Evolutionary conservation across 2,329 filamentous ascomycete species (phyloP), one percentile per base, ranked within the genome.

Genomic region (Fusarium clavum): DNA sequence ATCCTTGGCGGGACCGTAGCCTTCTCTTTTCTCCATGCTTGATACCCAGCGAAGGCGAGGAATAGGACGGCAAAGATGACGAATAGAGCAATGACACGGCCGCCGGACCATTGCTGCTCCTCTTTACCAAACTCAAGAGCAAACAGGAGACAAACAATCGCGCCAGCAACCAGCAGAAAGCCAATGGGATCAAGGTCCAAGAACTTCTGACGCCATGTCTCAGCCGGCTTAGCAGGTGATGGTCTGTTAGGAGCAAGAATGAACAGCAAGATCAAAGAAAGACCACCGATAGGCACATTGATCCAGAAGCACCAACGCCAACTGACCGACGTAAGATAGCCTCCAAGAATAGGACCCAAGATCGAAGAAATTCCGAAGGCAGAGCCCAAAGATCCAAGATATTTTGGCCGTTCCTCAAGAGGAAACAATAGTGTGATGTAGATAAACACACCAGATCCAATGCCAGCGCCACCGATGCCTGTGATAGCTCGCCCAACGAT

Each of bases 231-330:
- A 3, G 13, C 34, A 1, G 65, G 64, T 0, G 66, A 34, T 14
- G 65, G 66, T 16, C 52, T 48, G 1, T 64, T 53, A 0, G 66
- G 66, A 1, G 65, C 59, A 7, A 69, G 14, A 0, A 69, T 9
- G 4, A 34, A 49, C 1, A 69, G 8, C 5, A 69, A 47, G 1
- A 64, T 13, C 0, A 69, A 38, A 0, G 65, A 38, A n/a, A 69
- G 40, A 8, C 60, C 66, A 0, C 66, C 66, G 4, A 69, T 61
- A 1, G 66, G 66, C 0, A 69, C 64, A 2, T 69, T 69, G 25
- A 69, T 69, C 66, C 65, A 69, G n/a, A 69, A 69, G 13, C 66
- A 69, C 66, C 66, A 69, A 7, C 66, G 66, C 66, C 66, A 69
- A 2, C 16, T 57, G 6, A 65, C 27, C 3, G 64, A 61, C 2